phyloP scores from a whole-genome alignment of 768 basidiomycete species.

The Psilocybe cyanescens region DNA sequence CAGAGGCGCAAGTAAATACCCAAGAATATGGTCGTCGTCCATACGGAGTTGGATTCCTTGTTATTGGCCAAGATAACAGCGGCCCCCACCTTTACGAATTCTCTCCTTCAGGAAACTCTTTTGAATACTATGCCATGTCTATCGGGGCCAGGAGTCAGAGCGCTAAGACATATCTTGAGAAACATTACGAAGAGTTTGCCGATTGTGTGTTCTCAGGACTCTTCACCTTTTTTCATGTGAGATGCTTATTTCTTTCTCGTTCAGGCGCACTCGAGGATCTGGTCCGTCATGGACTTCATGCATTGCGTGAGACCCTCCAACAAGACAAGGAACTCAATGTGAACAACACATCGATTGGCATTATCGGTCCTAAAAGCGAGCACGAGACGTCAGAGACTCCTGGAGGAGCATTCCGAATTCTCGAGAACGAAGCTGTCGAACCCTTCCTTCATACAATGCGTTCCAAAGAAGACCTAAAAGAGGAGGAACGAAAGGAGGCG shows the following conservation, averaged over 20 bases:
- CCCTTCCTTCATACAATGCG: constrained; percentile 81
- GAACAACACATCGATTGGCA: constrained; percentile 94
- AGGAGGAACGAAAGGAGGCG: constrained; percentile 31
- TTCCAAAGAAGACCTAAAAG: constrained; percentile 53
- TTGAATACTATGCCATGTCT: constrained; percentile 98
- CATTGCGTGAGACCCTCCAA: constrained; percentile 94
- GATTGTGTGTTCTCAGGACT: constrained; percentile 60
- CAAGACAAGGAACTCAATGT: constrained; percentile 96
- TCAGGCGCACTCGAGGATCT: constrained; percentile 85
- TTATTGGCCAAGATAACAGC: constrained; percentile 94
- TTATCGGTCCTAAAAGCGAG: constrained; percentile 75
- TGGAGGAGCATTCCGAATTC: constrained; percentile 77
- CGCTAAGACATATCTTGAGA: constrained; percentile 98
- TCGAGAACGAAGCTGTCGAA: constrained; percentile 79
- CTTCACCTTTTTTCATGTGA: not conserved
- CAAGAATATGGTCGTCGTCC: constrained; percentile 98
- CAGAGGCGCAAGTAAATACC: constrained; percentile 98
- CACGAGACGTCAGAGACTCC: constrained; percentile 57
- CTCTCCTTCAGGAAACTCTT: constrained; percentile 95
- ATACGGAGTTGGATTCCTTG: constrained; percentile 98
- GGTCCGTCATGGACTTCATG: constrained; percentile 91
- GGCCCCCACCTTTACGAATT: constrained; percentile 99
- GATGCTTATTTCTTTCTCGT: not conserved
- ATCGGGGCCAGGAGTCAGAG: constrained; percentile 98
- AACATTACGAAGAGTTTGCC: constrained; percentile 85